Base-by-base conservation (phyloP, 2,329 filamentous ascomycete species). In the Trichoderma semiorbis region DNA sequence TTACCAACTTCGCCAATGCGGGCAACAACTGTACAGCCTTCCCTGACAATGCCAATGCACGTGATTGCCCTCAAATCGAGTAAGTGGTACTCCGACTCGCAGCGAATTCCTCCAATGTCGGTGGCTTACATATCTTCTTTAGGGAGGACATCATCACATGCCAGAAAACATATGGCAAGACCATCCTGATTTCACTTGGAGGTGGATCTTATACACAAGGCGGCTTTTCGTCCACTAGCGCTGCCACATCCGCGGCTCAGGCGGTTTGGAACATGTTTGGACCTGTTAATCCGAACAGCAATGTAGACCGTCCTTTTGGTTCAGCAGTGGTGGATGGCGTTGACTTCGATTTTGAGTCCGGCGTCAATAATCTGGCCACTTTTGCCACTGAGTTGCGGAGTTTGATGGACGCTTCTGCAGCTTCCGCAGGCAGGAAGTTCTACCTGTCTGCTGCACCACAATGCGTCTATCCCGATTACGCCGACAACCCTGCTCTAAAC, bases 241-340 rank as follows among this genome's bases (percentile, higher is more conserved):
- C 83, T 0, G 91, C 91, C 7, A 78, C 83, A 26, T 78, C 82
- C 1, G 87, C 87, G 3, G 92, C 92, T 0, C 81, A 91, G 70
- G 83, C 86, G 21, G 81, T 94, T 71, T 94, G 92, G 92, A 83
- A 87, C 64, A 91, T 90, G 73, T 94, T 93, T 78, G 92, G 92
- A 2, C 89, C 91, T 6, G 77, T 80, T 18, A 77, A 79, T 39
- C 75, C 80, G 7, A 82, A 80, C 32, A 83, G 80, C 50, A 80
- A 79, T 1, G 82, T 82, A 11, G 84, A 88, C 71, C 88, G 92
- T 7, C 92, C 92, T 1, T 94, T 94, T 78, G 90, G 90, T 67
- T 80, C 82, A 14, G 88, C 89, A 11, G 84, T 88, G 5, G 81
- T 94, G 57, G 91, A 94, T 78, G 92, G 92, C 5, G 93, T 94